Conservation (phyloP, 225 moss, liverwort and hornwort genomes). For the Sphagnum tenellum region DNA sequence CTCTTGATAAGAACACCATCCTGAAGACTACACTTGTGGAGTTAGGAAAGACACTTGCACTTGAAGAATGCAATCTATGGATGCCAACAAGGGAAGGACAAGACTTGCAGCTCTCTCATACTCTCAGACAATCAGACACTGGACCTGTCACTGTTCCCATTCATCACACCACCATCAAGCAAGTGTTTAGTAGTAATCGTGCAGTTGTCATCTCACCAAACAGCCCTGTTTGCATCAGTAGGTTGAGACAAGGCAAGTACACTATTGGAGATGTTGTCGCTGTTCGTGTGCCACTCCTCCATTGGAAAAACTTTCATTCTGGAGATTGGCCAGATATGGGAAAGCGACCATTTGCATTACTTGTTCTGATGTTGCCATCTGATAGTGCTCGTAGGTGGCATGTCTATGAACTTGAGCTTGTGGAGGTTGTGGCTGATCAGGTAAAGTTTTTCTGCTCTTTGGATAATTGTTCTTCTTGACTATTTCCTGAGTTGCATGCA, state of each 20-base stretch:
- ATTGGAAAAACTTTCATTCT: background rate
- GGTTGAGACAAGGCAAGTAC: constrained; percentile 3
- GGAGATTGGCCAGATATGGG: constrained; percentile 2
- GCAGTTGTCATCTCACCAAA: constrained; percentile 5
- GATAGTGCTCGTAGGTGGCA: constrained; percentile 8
- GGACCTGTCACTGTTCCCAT: constrained; percentile 2
- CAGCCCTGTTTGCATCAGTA: background rate
- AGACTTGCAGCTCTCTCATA: constrained; percentile 5
- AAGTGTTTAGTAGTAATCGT: constrained; percentile 5
- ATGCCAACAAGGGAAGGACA: constrained; percentile 3
- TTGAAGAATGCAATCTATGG: constrained; percentile 6
- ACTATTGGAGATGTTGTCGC: constrained; percentile 6
- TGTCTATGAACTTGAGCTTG: constrained; percentile 4
- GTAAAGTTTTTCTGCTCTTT: background rate
- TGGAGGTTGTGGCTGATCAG: constrained; percentile 7
- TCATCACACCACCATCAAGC: constrained; percentile 3
- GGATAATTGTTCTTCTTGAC: too few species aligned
- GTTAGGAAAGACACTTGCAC: constrained; percentile 6
- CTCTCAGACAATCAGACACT: constrained; percentile 1
- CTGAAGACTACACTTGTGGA: constrained; percentile 6
- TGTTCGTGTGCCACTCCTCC: constrained; percentile 3
- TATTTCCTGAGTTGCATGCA: too few species aligned
- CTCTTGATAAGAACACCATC: constrained; percentile 1
- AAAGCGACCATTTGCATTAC: constrained; percentile 2
- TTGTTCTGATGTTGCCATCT: constrained; percentile 7